Conservation (phyloP, 2,329 filamentous ascomycete species). For the Bretziella fagacearum region DNA sequence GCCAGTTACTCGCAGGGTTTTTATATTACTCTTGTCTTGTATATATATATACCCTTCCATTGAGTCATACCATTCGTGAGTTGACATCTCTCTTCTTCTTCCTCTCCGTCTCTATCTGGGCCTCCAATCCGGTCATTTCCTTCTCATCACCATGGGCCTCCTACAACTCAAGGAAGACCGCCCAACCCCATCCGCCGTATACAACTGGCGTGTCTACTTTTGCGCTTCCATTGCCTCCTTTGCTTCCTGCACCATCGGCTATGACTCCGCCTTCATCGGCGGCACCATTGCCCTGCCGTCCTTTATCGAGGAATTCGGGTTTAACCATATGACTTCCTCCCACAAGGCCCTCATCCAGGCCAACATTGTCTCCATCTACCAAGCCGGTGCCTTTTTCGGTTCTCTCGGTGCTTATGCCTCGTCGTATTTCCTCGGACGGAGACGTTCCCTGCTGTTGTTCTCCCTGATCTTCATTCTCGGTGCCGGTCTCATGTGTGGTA, state of each 20-base stretch:
- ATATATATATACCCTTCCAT: too few relatives aligned
- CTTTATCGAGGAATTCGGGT: slow-evolving; percentile 42
- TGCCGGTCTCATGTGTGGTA: slow-evolving; percentile 33
- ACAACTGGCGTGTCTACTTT: slow-evolving; percentile 43
- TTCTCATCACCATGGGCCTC: slow-evolving; percentile 25
- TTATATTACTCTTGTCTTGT: too few relatives aligned
- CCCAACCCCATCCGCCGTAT: slow-evolving; percentile 39
- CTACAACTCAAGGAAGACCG: slow-evolving; percentile 37
- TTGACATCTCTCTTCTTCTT: too few relatives aligned
- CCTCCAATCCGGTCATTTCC: too few relatives aligned
- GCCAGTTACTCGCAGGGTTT: too few relatives aligned
- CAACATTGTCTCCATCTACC: slow-evolving; percentile 64
- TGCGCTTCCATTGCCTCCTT: slow-evolving; percentile 38
- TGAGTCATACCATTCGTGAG: too few relatives aligned
- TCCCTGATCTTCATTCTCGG: slow-evolving; percentile 50
- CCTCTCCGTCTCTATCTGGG: too few relatives aligned
- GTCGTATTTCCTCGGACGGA: slow-evolving; percentile 50
- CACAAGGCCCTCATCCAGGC: slow-evolving; percentile 44
- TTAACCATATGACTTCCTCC: slow-evolving; percentile 30
- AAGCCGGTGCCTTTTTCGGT: slow-evolving; percentile 72
- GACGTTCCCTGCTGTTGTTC: slow-evolving; percentile 45
- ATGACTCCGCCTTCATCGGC: slow-evolving; percentile 58
- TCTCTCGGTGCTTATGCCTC: slow-evolving; percentile 50
- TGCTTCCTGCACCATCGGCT: slow-evolving; percentile 35
- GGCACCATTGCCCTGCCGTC: slow-evolving; percentile 47